Evolutionary conservation across 352 stramenopile genomes (phyloP).

Genomic region (Globisporangium uncinulatum): DNA sequence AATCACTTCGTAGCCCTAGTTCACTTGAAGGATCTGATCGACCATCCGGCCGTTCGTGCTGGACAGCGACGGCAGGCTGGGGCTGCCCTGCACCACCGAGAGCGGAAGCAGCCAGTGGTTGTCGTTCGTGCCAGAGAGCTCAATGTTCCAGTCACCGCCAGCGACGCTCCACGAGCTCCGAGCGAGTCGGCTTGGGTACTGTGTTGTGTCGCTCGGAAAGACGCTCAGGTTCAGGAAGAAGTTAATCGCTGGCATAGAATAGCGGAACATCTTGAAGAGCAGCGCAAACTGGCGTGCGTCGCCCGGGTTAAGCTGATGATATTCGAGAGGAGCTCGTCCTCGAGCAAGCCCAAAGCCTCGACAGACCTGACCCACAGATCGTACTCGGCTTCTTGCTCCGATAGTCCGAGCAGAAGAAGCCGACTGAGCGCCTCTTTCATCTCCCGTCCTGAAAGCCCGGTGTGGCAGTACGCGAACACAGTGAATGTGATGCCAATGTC

Average conservation of each 20-base stretch:
- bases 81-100: slow-evolving; percentile 60
- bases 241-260: slow-evolving; percentile 71
- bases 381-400: slow-evolving; percentile 27
- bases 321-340: slow-evolving; percentile 31
- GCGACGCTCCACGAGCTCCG: slow-evolving; percentile 83
- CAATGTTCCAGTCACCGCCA: slow-evolving; percentile 45
- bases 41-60: slow-evolving; percentile 88
- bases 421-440: slow-evolving; percentile 36
- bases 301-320: slow-evolving; percentile 67
- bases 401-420: background rate
- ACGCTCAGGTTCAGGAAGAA: slow-evolving; percentile 82
- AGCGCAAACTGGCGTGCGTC: slow-evolving; percentile 59
- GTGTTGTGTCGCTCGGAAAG: slow-evolving; percentile 74
- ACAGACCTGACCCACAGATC: background rate
- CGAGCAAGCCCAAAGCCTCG: too few relatives aligned
- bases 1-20: slow-evolving; percentile 30
- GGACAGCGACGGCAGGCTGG: slow-evolving; percentile 35
- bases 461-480: slow-evolving; percentile 81
- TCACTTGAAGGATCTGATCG: slow-evolving; percentile 43
- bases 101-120: slow-evolving; percentile 75
- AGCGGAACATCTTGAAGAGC: slow-evolving; percentile 41
- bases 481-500: slow-evolving; percentile 81
- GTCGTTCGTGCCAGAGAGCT: slow-evolving; percentile 90
- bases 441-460: slow-evolving; percentile 46
- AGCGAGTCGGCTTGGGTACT: slow-evolving; percentile 65